phyloP scores from a whole-genome alignment of 2,329 filamentous ascomycete species.

The Leptographium radiaticola region DNA sequence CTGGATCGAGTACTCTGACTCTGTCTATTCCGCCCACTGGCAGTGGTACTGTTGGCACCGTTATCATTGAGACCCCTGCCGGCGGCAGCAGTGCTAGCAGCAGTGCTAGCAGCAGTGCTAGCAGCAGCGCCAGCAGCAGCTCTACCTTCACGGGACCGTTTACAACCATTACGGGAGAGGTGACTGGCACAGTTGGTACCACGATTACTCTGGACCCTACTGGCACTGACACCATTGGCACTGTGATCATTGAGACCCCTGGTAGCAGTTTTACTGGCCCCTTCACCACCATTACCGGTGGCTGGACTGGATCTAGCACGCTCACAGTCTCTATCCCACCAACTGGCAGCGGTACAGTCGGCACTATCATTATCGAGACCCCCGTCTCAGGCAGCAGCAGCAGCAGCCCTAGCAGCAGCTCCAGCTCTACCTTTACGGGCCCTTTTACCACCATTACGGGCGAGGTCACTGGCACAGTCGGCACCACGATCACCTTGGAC shows the following conservation, averaged over 20 bases:
- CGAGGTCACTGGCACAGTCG: background rate
- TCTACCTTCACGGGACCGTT: conserved; percentile 1
- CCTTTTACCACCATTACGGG: conserved; percentile 1
- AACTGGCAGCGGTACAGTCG: conserved; percentile 38
- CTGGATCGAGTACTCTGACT: background rate
- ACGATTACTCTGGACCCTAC: background rate
- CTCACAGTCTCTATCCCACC: background rate
- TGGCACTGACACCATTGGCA: conserved; percentile 1
- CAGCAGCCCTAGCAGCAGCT: background rate
- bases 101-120: conserved; percentile 6
- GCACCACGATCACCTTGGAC: background rate
- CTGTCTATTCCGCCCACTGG: conserved; percentile 11
- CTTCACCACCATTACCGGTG: conserved; percentile 1
- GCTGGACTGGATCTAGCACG: background rate
- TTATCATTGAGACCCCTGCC: conserved; percentile 9
- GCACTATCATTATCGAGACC: conserved; percentile 9
- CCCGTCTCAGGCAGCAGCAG: conserved; percentile 1
- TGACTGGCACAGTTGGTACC: background rate
- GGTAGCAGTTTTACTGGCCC: conserved; percentile 3
- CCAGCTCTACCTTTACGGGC: background rate
- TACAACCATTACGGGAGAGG: background rate
- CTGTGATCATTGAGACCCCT: conserved; percentile 1
- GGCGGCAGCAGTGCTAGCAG: conserved; percentile 1
- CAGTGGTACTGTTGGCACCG: conserved; percentile 37
- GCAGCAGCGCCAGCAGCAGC: background rate